A percentile compares a stretch with the other conserved stretches of the same genome.
phyloP scores from a whole-genome alignment of 2,329 filamentous ascomycete species.

The Ceratocystis cacaofunesta region DNA sequence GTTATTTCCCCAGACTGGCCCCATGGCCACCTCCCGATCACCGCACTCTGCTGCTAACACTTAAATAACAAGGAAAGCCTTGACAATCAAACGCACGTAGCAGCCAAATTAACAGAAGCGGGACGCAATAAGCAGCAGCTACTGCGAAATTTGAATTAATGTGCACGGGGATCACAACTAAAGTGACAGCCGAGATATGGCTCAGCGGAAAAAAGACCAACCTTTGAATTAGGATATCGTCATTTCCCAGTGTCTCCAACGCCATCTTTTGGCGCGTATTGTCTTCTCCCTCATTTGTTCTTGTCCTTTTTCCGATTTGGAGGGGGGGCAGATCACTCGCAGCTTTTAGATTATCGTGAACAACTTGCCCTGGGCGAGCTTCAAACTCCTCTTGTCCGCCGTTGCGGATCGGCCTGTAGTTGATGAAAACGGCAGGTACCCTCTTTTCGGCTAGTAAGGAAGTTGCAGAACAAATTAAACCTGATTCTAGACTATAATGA shows the following conservation, averaged over 20 bases:
- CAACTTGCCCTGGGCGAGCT: too few relatives aligned
- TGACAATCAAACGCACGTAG: neutral
- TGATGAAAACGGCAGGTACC: too few relatives aligned
- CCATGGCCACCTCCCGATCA: neutral
- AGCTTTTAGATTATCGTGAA: neutral
- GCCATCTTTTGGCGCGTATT: too few relatives aligned
- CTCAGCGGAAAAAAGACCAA: neutral
- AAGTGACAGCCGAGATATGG: constrained; percentile 4
- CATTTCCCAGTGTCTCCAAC: neutral
- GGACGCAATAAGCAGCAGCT: neutral
- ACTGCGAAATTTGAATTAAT: neutral
- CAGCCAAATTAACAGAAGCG: neutral
- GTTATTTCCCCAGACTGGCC: neutral
- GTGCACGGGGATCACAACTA: constrained; percentile 1
- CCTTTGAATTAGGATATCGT: neutral
- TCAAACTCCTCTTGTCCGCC: too few relatives aligned
- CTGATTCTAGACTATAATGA: too few relatives aligned
- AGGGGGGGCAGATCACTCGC: neutral
- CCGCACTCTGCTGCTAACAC: neutral
- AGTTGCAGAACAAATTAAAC: too few relatives aligned
- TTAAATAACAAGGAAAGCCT: neutral
- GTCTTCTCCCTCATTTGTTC: neutral
- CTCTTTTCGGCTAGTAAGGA: too few relatives aligned
- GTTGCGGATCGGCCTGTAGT: too few relatives aligned
- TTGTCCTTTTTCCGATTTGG: neutral